Conservation (phyloP, 164 flowering plant species). For the Macadamia integrifolia region DNA sequence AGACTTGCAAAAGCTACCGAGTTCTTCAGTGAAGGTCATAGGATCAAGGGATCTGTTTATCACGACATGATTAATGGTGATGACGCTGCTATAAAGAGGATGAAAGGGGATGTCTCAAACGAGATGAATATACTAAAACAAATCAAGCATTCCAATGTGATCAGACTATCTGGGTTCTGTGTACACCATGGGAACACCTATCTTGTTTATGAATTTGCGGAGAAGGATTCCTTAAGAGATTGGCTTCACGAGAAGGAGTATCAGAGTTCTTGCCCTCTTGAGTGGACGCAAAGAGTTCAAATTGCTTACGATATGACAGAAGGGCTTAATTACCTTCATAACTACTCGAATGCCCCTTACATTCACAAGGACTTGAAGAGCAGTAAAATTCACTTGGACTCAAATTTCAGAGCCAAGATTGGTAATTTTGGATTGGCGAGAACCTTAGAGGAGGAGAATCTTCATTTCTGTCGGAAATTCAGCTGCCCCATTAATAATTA, state of each 20-base stretch:
- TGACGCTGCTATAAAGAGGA: constrained; percentile 52
- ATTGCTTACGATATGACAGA: constrained; percentile 57
- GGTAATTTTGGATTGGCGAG: constrained; percentile 57
- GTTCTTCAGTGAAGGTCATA: constrained; percentile 33
- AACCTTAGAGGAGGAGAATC: constrained; percentile 7
- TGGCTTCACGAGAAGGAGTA: constrained; percentile 34
- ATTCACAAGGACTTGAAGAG: constrained; percentile 65
- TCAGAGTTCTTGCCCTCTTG: constrained; percentile 12
- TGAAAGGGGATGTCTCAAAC: constrained; percentile 51
- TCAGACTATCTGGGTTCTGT: constrained; percentile 68
- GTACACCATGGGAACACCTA: constrained; percentile 45
- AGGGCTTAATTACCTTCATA: constrained; percentile 70
- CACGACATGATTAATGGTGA: constrained; percentile 52
- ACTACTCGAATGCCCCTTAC: constrained; percentile 39
- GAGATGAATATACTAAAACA: constrained; percentile 54
- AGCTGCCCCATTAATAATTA: too few relatives aligned
- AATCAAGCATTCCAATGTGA: constrained; percentile 55
- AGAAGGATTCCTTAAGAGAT: constrained; percentile 44
- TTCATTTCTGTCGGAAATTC: too few relatives aligned
- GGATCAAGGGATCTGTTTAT: constrained; percentile 54
- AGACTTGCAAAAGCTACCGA: constrained; percentile 55
- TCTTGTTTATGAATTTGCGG: constrained; percentile 68
- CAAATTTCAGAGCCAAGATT: constrained; percentile 45
- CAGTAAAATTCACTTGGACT: constrained; percentile 53
- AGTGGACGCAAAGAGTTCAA: constrained; percentile 67